These are phyloP conservation scores for Boletus rubroflammeus DNA, from an alignment of 768 basidiomycete genomes.

Conservation along the genomic window DNA sequence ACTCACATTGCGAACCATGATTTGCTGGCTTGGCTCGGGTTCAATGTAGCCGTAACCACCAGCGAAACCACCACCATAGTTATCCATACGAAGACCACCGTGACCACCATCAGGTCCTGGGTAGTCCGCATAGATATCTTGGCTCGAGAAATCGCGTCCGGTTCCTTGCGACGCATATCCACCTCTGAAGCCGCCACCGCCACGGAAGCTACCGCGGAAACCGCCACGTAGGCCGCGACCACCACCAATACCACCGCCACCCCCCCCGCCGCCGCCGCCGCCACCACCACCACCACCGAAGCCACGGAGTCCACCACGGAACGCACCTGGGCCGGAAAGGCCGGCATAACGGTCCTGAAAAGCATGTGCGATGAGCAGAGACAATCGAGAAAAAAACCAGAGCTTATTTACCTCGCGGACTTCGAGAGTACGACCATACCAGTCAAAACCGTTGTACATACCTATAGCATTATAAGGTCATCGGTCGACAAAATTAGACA, in stretches of 20 bases:
- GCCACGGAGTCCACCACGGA: slow-evolving; percentile 57
- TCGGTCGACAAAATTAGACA: background rate
- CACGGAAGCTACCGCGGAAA: slow-evolving; percentile 41
- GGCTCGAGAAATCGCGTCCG: slow-evolving; percentile 76
- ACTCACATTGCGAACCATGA: slow-evolving; percentile 97
- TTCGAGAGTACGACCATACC: slow-evolving; percentile 94
- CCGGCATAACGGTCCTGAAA: slow-evolving; percentile 84
- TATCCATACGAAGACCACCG: slow-evolving; percentile 36
- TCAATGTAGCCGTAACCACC: slow-evolving; percentile 43
- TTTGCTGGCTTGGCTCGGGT: slow-evolving; percentile 91
- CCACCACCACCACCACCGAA: slow-evolving; percentile 49
- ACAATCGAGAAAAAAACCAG: background rate
- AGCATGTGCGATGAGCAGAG: background rate
- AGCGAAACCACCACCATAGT: slow-evolving; percentile 36
- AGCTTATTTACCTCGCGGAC: slow-evolving; percentile 75
- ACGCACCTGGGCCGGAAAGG: slow-evolving; percentile 60
- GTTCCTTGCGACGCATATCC: slow-evolving; percentile 45
- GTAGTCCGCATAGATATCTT: slow-evolving; percentile 91
- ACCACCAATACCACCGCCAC: slow-evolving; percentile 52
- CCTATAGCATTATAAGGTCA: slow-evolving; percentile 40
- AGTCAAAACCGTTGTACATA: slow-evolving; percentile 97
- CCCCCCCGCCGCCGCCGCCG: too few relatives aligned
- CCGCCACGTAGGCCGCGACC: slow-evolving; percentile 28
- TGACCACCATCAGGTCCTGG: slow-evolving; percentile 68
- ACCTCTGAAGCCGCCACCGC: slow-evolving; percentile 59